Conservation (phyloP, 2,329 filamentous ascomycete genomes). For the Pseudopyricularia javanii region DNA sequence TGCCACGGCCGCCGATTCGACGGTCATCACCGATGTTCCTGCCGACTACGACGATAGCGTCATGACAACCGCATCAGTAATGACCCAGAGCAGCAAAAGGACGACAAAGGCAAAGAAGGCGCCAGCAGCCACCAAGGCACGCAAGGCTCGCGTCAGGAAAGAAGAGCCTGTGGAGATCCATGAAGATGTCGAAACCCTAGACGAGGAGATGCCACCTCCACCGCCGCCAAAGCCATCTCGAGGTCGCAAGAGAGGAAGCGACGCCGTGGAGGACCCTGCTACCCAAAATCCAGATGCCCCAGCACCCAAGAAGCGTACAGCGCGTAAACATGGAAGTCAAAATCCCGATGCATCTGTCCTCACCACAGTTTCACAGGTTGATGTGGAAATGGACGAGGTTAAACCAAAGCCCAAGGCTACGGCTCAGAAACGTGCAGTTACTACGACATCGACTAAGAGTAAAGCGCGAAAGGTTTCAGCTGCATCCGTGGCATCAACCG, state of each 20-base stretch:
- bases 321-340: slow-evolving; percentile 35
- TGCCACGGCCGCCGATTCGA: slow-evolving; percentile 32
- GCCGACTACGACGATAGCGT: slow-evolving; percentile 45
- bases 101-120: slow-evolving; percentile 42
- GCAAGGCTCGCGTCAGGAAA: slow-evolving; percentile 37
- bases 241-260: slow-evolving; percentile 53
- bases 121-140: slow-evolving; percentile 30
- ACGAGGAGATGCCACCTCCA: slow-evolving; percentile 16
- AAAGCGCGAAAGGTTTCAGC: slow-evolving; percentile 33
- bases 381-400: slow-evolving; percentile 26
- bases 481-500: slow-evolving; percentile 30
- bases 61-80: slow-evolving; percentile 46
- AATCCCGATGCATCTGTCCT: slow-evolving; percentile 24
- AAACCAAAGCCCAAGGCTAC: slow-evolving; percentile 13
- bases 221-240: slow-evolving; percentile 28
- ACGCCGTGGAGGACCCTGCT: slow-evolving; percentile 38
- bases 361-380: slow-evolving; percentile 19
- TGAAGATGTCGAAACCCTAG: slow-evolving; percentile 20
- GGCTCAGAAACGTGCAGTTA: slow-evolving; percentile 26
- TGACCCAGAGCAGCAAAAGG: slow-evolving; percentile 39
- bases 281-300: slow-evolving; percentile 31
- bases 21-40: slow-evolving; percentile 33
- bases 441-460: slow-evolving; percentile 25
- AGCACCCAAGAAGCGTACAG: slow-evolving; percentile 47
- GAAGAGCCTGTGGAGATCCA: slow-evolving; percentile 37